A percentile compares a stretch with the other conserved stretches of the same genome.
phyloP scores from a whole-genome alignment of 441 rosid species.

The Macaranga tanarius region DNA sequence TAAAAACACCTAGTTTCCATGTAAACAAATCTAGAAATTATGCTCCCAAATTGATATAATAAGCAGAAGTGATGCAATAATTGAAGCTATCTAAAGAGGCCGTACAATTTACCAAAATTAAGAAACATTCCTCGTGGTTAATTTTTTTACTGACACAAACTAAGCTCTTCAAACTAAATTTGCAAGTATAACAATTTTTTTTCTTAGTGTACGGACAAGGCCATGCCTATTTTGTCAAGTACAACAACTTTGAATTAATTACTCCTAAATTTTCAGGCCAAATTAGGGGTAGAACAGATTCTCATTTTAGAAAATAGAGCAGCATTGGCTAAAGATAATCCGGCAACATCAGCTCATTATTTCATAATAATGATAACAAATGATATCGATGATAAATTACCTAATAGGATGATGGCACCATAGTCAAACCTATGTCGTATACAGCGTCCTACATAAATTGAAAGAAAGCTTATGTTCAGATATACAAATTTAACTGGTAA shows the following conservation, averaged over 20 bases:
- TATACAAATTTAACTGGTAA: constrained; percentile 1
- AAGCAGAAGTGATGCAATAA: constrained; percentile 7
- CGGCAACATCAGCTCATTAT: not conserved
- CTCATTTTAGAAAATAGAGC: not conserved
- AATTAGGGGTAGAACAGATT: not conserved
- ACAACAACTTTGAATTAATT: not conserved
- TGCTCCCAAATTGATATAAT: not conserved
- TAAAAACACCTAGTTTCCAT: not conserved
- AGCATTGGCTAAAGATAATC: not conserved
- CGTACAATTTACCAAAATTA: not conserved
- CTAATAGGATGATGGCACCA: constrained; percentile 90
- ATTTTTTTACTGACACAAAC: not conserved
- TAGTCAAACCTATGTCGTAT: constrained; percentile 87
- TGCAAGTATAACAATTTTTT: not conserved
- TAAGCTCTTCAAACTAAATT: not conserved
- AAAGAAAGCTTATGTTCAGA: constrained; percentile 2
- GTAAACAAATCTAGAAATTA: not conserved
- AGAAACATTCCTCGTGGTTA: not conserved
- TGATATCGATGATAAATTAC: constrained; percentile 32
- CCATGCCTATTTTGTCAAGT: not conserved
- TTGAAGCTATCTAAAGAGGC: not conserved
- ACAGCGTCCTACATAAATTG: constrained; percentile 72
- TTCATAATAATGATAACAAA: not conserved
- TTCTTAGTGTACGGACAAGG: not conserved
- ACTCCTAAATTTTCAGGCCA: not conserved